phyloP scores from a whole-genome alignment of 495 filamentous ascomycete genomes.

The Tuber brumale region DNA sequence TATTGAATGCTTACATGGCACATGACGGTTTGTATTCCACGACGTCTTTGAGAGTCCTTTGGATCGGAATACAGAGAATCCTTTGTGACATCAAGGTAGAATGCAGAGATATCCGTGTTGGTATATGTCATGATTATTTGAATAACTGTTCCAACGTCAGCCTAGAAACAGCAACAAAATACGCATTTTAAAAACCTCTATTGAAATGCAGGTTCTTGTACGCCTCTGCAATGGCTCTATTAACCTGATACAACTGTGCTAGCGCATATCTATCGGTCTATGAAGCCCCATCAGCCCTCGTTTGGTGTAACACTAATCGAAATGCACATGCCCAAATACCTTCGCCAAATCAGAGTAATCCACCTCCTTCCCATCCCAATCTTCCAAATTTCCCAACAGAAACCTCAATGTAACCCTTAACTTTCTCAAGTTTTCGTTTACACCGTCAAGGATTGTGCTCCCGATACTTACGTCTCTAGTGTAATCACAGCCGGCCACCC shows the following conservation, averaged over 20 bases:
- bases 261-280: conserved; percentile 68
- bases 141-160: conserved; percentile 38
- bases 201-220: conserved; percentile 73
- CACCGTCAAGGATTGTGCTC: conserved; percentile 61
- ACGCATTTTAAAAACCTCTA: conserved; percentile 45
- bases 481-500: conserved; percentile 88
- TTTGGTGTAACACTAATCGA: conserved; percentile 46
- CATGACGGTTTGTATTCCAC: conserved; percentile 59
- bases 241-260: conserved; percentile 60
- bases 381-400: conserved; percentile 68
- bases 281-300: conserved; percentile 5
- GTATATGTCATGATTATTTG: conserved; percentile 70
- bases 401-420: conserved; percentile 82
- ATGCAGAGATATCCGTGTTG: conserved; percentile 73
- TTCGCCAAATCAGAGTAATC: conserved; percentile 43
- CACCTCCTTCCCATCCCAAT: conserved; percentile 47
- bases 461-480: conserved; percentile 78
- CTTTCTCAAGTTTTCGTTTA: conserved; percentile 71
- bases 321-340: conserved; percentile 15
- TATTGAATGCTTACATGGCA: conserved; percentile 43
- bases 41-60: conserved; percentile 50
- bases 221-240: conserved; percentile 53
- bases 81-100: conserved; percentile 89
- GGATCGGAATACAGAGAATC: conserved; percentile 79
- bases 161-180: neutral